Conservation (phyloP, 1,284 basidiomycete species). For the Cutaneotrichosporon sp. region DNA sequence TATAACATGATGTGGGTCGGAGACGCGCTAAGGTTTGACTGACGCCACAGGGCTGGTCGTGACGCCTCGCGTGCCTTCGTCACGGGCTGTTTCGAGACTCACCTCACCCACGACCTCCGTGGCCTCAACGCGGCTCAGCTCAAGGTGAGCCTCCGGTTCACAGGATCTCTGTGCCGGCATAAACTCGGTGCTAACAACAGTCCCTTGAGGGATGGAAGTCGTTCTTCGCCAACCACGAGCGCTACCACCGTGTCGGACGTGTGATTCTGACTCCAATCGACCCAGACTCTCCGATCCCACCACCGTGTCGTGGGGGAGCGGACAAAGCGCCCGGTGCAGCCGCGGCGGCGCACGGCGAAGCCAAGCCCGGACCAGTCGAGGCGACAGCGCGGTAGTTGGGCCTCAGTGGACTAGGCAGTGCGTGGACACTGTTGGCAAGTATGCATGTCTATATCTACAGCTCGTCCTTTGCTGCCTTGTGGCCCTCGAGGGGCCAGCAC, state of each 20-base stretch:
- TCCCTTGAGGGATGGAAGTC: constrained; percentile 77
- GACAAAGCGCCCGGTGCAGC: constrained; percentile 53
- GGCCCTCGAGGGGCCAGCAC: constrained; percentile 59
- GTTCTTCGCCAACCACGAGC: constrained; percentile 75
- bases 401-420: constrained; percentile 55
- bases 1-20: constrained; percentile 49
- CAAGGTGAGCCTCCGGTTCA: too few species aligned
- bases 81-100: constrained; percentile 82
- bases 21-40: neutral
- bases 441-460: constrained; percentile 18
- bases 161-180: too few species aligned
- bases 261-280: constrained; percentile 59
- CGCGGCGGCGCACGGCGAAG: neutral
- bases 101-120: constrained; percentile 82
- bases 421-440: neutral
- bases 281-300: constrained; percentile 67
- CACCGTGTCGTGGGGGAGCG: constrained; percentile 70
- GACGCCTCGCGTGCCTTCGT: constrained; percentile 86
- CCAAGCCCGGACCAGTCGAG: constrained; percentile 56
- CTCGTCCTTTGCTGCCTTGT: constrained; percentile 21
- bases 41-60: constrained; percentile 58
- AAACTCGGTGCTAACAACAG: constrained; percentile 53
- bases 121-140: constrained; percentile 69
- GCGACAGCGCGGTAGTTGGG: constrained; percentile 81
- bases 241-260: constrained; percentile 68